These are phyloP conservation scores for Diaporthe sp. DNA, from an alignment of 2,329 filamentous ascomycete species.

Conservation along the genomic window DNA sequence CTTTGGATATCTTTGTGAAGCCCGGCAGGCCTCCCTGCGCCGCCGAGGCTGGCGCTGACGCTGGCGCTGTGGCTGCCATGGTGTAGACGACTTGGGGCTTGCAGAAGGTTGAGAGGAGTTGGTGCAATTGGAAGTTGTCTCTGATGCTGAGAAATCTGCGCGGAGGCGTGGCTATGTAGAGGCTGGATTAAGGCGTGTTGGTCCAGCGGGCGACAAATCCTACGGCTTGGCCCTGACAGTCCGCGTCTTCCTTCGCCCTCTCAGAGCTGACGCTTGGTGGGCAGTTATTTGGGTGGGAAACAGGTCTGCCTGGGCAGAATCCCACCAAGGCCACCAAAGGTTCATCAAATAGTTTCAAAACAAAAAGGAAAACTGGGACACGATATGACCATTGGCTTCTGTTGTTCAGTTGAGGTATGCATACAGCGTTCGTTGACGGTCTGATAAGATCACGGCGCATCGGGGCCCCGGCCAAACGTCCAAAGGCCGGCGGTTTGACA, in stretches of 20 bases:
- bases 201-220: neutral
- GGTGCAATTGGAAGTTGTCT: neutral
- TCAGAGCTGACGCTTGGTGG: neutral
- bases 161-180: neutral
- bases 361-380: neutral
- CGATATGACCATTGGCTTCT: neutral
- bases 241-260: slow-evolving; percentile 7
- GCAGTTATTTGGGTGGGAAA: neutral
- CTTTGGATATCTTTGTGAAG: slow-evolving; percentile 35
- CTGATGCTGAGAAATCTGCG: neutral
- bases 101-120: neutral
- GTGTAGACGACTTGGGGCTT: neutral
- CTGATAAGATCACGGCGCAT: slow-evolving; percentile 12
- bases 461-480: neutral
- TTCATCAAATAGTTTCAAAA: neutral
- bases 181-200: neutral
- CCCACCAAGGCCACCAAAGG: neutral
- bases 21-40: slow-evolving; percentile 34
- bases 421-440: neutral
- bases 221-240: neutral
- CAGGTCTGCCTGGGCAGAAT: too few relatives aligned
- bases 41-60: slow-evolving; percentile 22
- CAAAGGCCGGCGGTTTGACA: neutral
- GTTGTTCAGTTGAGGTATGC: neutral
- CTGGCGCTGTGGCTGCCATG: slow-evolving; percentile 39